phyloP scores from a whole-genome alignment of 2,329 filamentous ascomycete genomes.

The Colletotrichum tamarilloi region DNA sequence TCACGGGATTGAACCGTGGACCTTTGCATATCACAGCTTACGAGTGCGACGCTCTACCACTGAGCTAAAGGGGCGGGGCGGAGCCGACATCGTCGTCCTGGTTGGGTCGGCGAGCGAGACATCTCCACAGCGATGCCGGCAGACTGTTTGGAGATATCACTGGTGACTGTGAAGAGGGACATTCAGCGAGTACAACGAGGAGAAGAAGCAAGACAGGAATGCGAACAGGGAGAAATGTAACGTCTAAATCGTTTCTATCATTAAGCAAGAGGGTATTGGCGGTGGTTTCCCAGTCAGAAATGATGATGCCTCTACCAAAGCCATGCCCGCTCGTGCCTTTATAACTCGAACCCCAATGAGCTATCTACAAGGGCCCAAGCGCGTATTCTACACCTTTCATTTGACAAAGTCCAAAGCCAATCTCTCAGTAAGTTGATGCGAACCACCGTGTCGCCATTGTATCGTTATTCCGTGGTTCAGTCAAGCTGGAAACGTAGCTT shows the following conservation, averaged over 20 bases:
- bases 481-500: not conserved
- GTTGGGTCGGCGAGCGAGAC: not conserved
- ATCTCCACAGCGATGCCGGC: not conserved
- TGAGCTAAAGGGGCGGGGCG: slow-evolving; percentile 30
- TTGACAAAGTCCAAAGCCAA: not conserved
- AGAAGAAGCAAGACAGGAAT: too few species aligned
- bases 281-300: not conserved
- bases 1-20: slow-evolving; percentile 35
- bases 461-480: not conserved
- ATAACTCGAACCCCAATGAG: not conserved
- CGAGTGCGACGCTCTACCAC: slow-evolving; percentile 35
- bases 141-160: not conserved
- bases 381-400: not conserved
- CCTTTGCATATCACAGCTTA: slow-evolving; percentile 28
- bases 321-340: not conserved
- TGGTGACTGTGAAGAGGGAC: not conserved
- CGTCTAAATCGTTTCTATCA: not conserved
- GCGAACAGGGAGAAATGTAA: not conserved
- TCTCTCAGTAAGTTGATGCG: not conserved
- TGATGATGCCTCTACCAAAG: not conserved
- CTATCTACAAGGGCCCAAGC: not conserved
- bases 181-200: not conserved
- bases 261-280: not conserved
- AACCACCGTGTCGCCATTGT: not conserved
- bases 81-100: too few species aligned